Percentiles rank a stretch among this genome's conserved stretches.
These are phyloP conservation scores for Calonectria pteridis DNA, from an alignment of 2,329 filamentous ascomycete genomes.

Conservation along the genomic window DNA sequence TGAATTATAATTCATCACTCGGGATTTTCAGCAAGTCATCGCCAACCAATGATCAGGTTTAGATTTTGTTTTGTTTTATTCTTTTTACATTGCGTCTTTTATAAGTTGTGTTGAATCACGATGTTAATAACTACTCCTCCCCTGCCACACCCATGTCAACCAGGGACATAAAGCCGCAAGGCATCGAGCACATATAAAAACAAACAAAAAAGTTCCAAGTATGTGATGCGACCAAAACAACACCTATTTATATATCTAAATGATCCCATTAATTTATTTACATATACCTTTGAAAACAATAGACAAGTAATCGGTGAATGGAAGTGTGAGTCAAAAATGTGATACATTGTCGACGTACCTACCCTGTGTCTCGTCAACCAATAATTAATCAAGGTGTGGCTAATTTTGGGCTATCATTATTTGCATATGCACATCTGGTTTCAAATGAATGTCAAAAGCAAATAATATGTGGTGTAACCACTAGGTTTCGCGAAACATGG, in stretches of 20 bases:
- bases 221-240: neutral
- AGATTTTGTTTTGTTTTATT: neutral
- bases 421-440: neutral
- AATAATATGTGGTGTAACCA: constrained; percentile 8
- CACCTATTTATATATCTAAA: neutral
- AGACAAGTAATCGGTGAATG: neutral
- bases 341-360: neutral
- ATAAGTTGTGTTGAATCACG: neutral
- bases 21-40: neutral
- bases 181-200: neutral
- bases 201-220: neutral
- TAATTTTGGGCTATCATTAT: neutral
- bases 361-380: neutral
- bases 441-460: neutral
- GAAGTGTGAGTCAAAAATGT: neutral
- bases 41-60: too few species aligned
- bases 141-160: neutral
- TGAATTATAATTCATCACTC: neutral
- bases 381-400: neutral
- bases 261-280: neutral
- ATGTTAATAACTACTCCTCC: neutral
- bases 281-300: neutral
- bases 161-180: neutral
- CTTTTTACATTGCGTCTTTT: neutral
- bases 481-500: neutral